Conservation (phyloP, 2,329 filamentous ascomycete species). For the Verticillium klebahnii region DNA sequence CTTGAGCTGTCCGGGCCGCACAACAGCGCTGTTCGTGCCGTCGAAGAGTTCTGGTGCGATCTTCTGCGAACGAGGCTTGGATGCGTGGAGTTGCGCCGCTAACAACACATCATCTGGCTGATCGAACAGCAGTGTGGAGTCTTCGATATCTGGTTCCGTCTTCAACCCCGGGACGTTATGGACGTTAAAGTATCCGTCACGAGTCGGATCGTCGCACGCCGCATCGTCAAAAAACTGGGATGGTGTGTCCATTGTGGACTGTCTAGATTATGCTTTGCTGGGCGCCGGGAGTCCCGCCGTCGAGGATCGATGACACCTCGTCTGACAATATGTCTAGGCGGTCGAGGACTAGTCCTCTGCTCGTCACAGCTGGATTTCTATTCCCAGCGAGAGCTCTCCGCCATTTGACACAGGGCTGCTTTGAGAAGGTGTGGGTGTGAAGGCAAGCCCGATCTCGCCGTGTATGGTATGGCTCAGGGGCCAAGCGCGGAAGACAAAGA, state of each 20-base stretch:
- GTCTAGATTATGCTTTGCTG: neutral
- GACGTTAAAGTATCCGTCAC: conserved; percentile 8
- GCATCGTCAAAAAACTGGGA: conserved; percentile 12
- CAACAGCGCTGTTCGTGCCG: neutral
- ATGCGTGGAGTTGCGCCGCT: neutral
- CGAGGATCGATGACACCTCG: neutral
- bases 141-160: neutral
- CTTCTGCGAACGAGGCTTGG: neutral
- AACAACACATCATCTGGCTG: neutral
- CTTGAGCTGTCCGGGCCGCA: neutral
- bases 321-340: neutral
- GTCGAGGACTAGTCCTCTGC: neutral
- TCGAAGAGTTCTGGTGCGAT: neutral
- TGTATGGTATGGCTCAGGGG: too few relatives aligned
- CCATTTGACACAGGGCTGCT: too few relatives aligned
- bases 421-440: too few relatives aligned
- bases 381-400: too few relatives aligned
- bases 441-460: too few relatives aligned
- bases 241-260: conserved; percentile 10
- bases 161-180: neutral
- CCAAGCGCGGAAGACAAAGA: too few relatives aligned
- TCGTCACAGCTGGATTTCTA: too few relatives aligned
- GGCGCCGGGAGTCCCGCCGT: neutral
- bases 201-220: conserved; percentile 1
- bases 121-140: neutral